A percentile compares a stretch with the other conserved stretches of the same genome.
Evolutionary conservation across 805 yeast species (phyloP).

Genomic region (Sugiyamaella marilandica): DNA sequence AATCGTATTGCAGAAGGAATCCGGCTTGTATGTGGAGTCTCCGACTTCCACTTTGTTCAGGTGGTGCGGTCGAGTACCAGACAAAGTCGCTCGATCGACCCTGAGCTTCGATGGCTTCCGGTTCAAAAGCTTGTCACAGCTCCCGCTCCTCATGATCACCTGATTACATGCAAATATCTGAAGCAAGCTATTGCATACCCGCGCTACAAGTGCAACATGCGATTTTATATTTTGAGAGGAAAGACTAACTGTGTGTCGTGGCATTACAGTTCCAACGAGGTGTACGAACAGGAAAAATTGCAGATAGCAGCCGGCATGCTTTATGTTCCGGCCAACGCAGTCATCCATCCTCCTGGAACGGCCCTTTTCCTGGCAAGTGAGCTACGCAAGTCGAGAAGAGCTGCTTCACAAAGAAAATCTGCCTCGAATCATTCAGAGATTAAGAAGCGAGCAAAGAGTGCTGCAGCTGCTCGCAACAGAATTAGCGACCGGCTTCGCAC

Average conservation of each 20-base stretch:
- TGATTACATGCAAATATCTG: conserved; percentile 41
- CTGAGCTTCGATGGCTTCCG: conserved; percentile 5
- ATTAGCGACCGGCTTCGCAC: no score
- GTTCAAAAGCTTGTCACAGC: conserved; percentile 19
- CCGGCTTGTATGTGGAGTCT: conserved; percentile 3
- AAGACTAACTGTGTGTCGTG: conserved; percentile 9
- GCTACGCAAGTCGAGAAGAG: no score
- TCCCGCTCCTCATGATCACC: conserved; percentile 9
- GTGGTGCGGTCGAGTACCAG: conserved; percentile 18
- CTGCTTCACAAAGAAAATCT: no score
- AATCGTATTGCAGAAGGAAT: conserved; percentile 14
- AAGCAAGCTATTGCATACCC: conserved; percentile 59
- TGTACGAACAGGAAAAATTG: conserved; percentile 13
- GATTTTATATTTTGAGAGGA: conserved; percentile 51
- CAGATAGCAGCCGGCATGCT: conserved; percentile 10
- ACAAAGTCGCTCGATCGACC: conserved; percentile 1
- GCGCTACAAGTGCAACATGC: conserved; percentile 58
- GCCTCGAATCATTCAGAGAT: no score
- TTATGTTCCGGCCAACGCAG: neutral
- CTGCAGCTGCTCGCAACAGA: no score
- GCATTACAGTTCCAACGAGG: conserved; percentile 11
- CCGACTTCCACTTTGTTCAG: conserved; percentile 19
- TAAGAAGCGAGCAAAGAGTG: no score
- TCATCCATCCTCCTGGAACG: neutral
- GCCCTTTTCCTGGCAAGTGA: no score